Base-by-base conservation (phyloP, 805 yeast species). In the Metschnikowia continentalis region DNA sequence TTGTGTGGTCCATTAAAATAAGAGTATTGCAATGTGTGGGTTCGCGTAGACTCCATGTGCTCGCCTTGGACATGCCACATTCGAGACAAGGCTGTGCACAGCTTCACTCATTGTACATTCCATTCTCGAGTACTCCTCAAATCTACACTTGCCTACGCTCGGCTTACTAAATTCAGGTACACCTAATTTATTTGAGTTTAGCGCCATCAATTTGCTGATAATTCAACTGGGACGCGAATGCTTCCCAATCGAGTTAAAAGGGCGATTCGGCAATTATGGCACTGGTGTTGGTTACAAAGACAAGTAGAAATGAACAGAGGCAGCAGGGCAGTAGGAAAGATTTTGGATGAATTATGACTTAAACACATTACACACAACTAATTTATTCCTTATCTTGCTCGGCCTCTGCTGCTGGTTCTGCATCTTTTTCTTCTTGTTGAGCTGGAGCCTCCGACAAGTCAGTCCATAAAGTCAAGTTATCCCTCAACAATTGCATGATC, bases 401-500 rank as follows among this genome's bases (percentile, higher is more conserved):
- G 47, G 63, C 44, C 55, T 58, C 63, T 32, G 55, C 51, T 33
- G 56, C 51, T 37, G 64, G 51, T 49, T 54, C 60, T 46, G 60
- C 62, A 42, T 58, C 60, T 49, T 57, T 60, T 49, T 61, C 66
- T 46, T 79, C 82, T 48, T 62, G 61, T 57, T 70, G 76, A 53
- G 72, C 74, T 49, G 77, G 77, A 49, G 90, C 84, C 73, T 88
- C 92, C 47, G 91, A 85, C 86, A 89, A 87, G 70, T 90, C 97
- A 61, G 96, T 90, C 99, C 99, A 92, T 79, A 92, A 84, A 60
- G 98, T 92, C 79, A 92, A 81, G 83, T 92, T 92, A 77, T 94
- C 98, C 79, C 97, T 88, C 72, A 94, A 84, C 72, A 94, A 84
- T 83, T 94, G 98, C 99, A 94, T 94, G 70, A 94, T 94, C 72